phyloP scores from a whole-genome alignment of 768 basidiomycete genomes.

The Termitomyces sp. region DNA sequence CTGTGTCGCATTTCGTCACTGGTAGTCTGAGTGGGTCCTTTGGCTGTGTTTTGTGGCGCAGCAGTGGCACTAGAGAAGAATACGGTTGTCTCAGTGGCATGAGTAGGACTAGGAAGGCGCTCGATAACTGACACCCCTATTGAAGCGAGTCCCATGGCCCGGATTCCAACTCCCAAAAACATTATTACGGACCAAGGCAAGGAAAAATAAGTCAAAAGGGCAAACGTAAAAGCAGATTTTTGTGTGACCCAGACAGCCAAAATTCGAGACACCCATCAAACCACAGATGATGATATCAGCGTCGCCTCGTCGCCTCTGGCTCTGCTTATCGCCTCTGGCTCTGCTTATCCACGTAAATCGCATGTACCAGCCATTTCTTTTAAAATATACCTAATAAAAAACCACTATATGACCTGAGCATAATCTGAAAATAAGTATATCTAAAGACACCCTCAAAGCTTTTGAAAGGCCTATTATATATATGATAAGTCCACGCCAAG shows the following conservation, averaged over 20 bases:
- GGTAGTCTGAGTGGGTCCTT: neutral
- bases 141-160: neutral
- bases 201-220: neutral
- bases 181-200: neutral
- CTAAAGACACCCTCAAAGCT: too few species aligned
- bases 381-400: neutral
- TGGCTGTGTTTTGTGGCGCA: neutral
- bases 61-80: neutral
- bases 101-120: neutral
- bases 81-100: too few species aligned
- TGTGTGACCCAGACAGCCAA: neutral
- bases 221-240: neutral
- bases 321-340: too few species aligned
- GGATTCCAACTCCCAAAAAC: neutral
- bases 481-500: neutral
- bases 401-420: neutral
- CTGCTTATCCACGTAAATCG: neutral
- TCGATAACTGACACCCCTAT: neutral
- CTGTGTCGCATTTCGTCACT: neutral
- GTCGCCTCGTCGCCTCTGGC: too few species aligned
- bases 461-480: neutral
- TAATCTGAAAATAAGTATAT: neutral
- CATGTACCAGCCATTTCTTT: neutral
- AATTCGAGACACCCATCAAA: too few species aligned
- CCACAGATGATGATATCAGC: too few species aligned